Conservation (phyloP, 2,329 filamentous ascomycete genomes). For the Stenocarpella maydis region DNA sequence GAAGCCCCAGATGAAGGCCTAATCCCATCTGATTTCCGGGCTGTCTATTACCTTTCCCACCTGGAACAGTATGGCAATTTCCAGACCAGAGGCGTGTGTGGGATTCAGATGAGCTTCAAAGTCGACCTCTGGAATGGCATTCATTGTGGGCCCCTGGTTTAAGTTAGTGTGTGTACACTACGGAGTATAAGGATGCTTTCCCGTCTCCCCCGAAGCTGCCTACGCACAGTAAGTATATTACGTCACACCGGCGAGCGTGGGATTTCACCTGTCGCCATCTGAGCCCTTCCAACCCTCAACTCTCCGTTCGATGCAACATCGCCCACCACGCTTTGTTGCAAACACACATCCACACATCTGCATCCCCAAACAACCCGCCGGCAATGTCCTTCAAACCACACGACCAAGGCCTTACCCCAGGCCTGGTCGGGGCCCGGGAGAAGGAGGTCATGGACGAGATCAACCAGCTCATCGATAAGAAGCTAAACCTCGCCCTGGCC, state of each 20-base stretch:
- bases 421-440: slow-evolving; percentile 33
- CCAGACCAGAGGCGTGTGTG: neutral
- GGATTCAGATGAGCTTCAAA: neutral
- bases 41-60: neutral
- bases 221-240: neutral
- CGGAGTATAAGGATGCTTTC: too few species aligned
- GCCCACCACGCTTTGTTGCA: neutral
- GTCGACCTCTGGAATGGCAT: neutral
- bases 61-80: neutral
- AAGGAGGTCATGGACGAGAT: slow-evolving; percentile 35
- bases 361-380: neutral
- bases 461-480: slow-evolving; percentile 36
- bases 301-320: neutral
- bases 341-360: neutral
- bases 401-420: slow-evolving; percentile 30
- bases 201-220: neutral
- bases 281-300: neutral
- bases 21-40: neutral
- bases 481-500: slow-evolving; percentile 33
- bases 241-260: neutral
- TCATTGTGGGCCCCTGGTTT: neutral
- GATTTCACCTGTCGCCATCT: neutral
- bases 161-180: too few species aligned
- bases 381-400: slow-evolving; percentile 33
- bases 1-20: too few species aligned